Conservation (phyloP, 2,329 filamentous ascomycete genomes). For the Ascochyta fabae region DNA sequence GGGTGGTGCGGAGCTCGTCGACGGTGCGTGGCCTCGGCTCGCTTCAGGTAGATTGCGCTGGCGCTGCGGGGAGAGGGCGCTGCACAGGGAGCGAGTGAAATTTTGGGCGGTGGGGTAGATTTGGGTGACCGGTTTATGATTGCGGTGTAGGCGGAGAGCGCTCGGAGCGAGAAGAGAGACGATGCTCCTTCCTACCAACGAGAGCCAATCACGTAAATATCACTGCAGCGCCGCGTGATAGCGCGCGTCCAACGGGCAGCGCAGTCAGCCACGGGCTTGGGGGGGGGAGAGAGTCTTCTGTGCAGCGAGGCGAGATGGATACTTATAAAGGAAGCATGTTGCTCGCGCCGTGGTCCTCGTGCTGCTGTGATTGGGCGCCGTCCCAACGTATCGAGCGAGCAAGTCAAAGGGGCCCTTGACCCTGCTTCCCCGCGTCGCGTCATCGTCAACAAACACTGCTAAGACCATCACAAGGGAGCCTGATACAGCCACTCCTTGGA, state of each 20-base stretch:
- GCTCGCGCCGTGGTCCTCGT: constrained; percentile 3
- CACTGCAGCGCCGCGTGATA: constrained; percentile 14
- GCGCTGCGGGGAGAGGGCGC: constrained; percentile 14
- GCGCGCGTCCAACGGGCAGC: constrained; percentile 7
- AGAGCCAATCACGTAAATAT: constrained; percentile 25
- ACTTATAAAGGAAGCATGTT: neutral
- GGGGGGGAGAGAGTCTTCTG: neutral
- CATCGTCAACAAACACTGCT: constrained; percentile 16
- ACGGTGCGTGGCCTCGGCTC: constrained; percentile 31
- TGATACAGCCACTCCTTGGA: neutral
- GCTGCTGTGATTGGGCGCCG: constrained; percentile 12
- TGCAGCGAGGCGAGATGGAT: neutral
- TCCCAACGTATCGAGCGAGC: constrained; percentile 3
- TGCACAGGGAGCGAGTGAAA: constrained; percentile 21
- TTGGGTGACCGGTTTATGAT: constrained; percentile 5
- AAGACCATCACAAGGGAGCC: neutral
- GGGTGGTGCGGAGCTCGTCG: constrained; percentile 18
- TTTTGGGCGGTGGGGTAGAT: constrained; percentile 17
- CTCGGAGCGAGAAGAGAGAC: constrained; percentile 19
- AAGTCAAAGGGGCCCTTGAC: neutral
- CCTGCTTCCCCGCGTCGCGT: constrained; percentile 8
- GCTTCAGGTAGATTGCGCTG: constrained; percentile 17
- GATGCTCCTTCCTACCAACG: constrained; percentile 6
- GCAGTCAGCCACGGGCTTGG: constrained; percentile 10
- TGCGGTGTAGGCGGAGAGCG: constrained; percentile 18